phyloP scores from a whole-genome alignment of 768 basidiomycete species.

The Termitomyces sp. region DNA sequence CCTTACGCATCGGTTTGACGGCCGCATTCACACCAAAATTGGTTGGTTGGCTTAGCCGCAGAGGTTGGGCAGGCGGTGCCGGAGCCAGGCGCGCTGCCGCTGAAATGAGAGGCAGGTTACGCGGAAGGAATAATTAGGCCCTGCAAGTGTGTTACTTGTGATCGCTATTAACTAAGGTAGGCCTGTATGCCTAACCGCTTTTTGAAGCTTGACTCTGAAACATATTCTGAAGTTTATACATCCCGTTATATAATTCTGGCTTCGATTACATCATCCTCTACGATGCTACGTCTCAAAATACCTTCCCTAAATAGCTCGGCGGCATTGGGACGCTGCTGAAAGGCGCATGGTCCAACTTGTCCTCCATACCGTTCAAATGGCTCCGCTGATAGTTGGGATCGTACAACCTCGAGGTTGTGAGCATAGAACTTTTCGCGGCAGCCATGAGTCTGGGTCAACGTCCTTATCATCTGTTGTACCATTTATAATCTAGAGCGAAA shows the following conservation, averaged over 20 bases:
- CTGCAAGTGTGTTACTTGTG: neutral
- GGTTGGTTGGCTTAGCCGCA: conserved; percentile 76
- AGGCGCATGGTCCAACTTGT: conserved; percentile 59
- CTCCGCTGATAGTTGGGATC: neutral
- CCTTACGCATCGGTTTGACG: conserved; percentile 84
- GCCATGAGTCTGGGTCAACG: no score
- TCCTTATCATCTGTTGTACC: no score
- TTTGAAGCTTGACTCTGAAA: neutral
- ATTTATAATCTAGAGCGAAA: no score
- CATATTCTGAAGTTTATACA: neutral
- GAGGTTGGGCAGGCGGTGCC: conserved; percentile 80
- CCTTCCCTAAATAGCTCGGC: conserved; percentile 63
- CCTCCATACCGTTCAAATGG: conserved; percentile 27
- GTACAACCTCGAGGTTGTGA: neutral
- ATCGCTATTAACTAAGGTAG: conserved; percentile 3
- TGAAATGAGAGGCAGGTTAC: conserved; percentile 42
- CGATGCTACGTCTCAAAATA: conserved; percentile 38
- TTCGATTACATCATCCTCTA: conserved; percentile 8
- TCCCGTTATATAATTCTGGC: neutral
- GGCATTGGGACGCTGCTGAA: conserved; percentile 52
- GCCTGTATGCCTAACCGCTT: neutral
- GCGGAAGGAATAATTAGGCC: conserved; percentile 22
- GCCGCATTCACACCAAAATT: conserved; percentile 80
- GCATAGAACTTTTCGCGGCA: no score
- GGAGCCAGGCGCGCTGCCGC: conserved; percentile 62